These are phyloP conservation scores for Phylloporus sp. DNA, from an alignment of 768 basidiomycete genomes.

Conservation along the genomic window DNA sequence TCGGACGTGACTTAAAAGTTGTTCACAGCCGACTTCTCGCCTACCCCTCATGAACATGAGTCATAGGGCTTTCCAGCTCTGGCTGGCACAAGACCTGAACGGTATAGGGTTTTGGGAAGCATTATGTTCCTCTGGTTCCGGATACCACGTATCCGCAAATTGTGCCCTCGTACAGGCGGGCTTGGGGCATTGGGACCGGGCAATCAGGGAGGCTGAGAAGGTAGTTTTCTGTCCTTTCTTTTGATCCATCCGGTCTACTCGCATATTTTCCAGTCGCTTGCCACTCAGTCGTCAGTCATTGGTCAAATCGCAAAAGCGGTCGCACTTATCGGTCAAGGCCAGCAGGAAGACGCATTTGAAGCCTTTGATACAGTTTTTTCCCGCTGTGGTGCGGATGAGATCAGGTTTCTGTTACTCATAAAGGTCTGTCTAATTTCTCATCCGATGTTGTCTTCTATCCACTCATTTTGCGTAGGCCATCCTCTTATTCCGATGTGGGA, in stretches of 20 bases:
- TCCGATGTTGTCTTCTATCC: background rate
- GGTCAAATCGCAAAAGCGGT: slow-evolving; percentile 5
- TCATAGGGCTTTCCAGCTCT: background rate
- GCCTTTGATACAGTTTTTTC: slow-evolving; percentile 2
- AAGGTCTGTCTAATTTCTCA: background rate
- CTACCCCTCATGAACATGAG: slow-evolving; percentile 3
- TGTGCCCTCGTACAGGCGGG: slow-evolving; percentile 2
- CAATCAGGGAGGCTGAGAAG: background rate
- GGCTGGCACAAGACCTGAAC: background rate
- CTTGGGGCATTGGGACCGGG: background rate
- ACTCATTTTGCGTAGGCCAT: background rate
- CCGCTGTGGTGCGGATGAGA: background rate
- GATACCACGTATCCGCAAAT: background rate
- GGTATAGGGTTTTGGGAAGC: background rate
- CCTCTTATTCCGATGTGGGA: background rate
- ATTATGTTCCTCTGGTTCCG: background rate
- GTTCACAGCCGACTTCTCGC: background rate
- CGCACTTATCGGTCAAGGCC: background rate
- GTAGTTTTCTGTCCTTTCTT: background rate
- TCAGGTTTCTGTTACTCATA: background rate
- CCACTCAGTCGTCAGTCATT: background rate
- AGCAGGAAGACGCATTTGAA: background rate
- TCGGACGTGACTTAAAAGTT: background rate
- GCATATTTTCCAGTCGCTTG: background rate
- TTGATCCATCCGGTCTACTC: too few species aligned